phyloP scores from a whole-genome alignment of 2,329 filamentous ascomycete species.

The Diplocarpon mali region DNA sequence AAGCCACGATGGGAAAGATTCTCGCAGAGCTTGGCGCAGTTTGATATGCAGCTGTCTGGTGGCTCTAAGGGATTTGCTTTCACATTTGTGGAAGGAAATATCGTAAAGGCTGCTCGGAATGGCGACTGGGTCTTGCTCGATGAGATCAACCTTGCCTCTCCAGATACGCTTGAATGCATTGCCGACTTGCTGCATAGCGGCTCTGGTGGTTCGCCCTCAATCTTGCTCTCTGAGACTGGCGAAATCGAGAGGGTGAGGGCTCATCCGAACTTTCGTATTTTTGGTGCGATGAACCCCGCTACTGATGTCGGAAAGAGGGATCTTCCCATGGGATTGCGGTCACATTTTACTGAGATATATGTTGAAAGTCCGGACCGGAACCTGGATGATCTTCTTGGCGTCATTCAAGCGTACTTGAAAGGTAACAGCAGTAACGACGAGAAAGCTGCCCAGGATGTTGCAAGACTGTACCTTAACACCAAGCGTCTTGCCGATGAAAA shows the following conservation, averaged over 20 bases:
- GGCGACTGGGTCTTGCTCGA: slow-evolving; percentile 96
- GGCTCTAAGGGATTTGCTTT: slow-evolving; percentile 76
- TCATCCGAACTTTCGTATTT: slow-evolving; percentile 88
- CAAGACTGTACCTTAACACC: slow-evolving; percentile 77
- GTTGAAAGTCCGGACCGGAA: slow-evolving; percentile 84
- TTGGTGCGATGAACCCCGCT: slow-evolving; percentile 97
- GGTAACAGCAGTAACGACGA: slow-evolving; percentile 60
- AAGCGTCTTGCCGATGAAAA: slow-evolving; percentile 74
- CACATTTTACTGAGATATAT: slow-evolving; percentile 91
- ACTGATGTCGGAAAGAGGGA: slow-evolving; percentile 96
- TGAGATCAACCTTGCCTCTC: slow-evolving; percentile 91
- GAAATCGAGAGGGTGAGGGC: slow-evolving; percentile 83
- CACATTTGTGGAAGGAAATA: slow-evolving; percentile 89
- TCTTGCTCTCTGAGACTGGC: slow-evolving; percentile 85
- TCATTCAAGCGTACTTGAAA: slow-evolving; percentile 82
- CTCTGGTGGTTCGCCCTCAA: slow-evolving; percentile 60
- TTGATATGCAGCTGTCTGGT: slow-evolving; percentile 68
- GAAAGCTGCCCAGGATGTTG: slow-evolving; percentile 68
- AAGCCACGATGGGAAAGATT: slow-evolving; percentile 72
- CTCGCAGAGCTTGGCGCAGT: slow-evolving; percentile 59
- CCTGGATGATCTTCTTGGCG: slow-evolving; percentile 71
- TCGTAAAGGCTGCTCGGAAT: slow-evolving; percentile 90
- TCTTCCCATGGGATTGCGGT: slow-evolving; percentile 75
- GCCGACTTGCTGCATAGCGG: slow-evolving; percentile 74
- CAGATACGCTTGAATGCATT: slow-evolving; percentile 89